Base-by-base conservation (phyloP, 75 land plant genomes). In the Selaginella tamariscina region DNA sequence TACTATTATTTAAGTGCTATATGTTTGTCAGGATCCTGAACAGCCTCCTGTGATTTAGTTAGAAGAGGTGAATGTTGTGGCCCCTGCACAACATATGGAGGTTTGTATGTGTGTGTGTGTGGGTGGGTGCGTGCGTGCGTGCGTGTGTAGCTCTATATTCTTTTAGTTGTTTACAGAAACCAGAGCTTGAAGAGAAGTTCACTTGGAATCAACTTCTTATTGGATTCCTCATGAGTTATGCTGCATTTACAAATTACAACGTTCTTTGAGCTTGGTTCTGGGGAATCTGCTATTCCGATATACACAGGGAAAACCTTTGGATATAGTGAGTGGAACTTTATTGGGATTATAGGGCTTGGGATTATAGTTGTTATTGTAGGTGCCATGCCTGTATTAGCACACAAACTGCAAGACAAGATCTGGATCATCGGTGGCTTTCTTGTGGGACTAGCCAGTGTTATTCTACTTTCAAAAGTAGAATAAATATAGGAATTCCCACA, bases 221-320 rank as follows among this genome's bases (percentile, higher is more conserved):
- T 11, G 11, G 54, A 11, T 49, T 11, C 20, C 18, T 49, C 54
- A 49, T 49, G 54, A 49, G 54, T 49, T 49, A 49, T 49, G 54
- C 54, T 11, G 54, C 54, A 49, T 49, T 49, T 49, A 11, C 20
- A 20, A 49, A 11, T 49, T 49, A n/a, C n/a, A n/a, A n/a, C n/a
- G n/a, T 49, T 49, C 54, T 49, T 49, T 20, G 54, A 49, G 20
- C 20, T 49, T 11, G 54, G 54, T 49, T 49, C 54, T 11, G 11
- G 54, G 54, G 54, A 49, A 49, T 49, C 54, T 11, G 11, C 54
- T 49, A 49, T 49, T 49, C 54, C 54, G 18, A 49, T 49, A 49
- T 49, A 49, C 20, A 20, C 18, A 11, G 11, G 11, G 20, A 49
- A 49, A 20, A 49, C 11, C 11, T 49, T 49, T 20, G 18, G 20